phyloP scores from a whole-genome alignment of 2,329 filamentous ascomycete species.

The Fusarium sp. region DNA sequence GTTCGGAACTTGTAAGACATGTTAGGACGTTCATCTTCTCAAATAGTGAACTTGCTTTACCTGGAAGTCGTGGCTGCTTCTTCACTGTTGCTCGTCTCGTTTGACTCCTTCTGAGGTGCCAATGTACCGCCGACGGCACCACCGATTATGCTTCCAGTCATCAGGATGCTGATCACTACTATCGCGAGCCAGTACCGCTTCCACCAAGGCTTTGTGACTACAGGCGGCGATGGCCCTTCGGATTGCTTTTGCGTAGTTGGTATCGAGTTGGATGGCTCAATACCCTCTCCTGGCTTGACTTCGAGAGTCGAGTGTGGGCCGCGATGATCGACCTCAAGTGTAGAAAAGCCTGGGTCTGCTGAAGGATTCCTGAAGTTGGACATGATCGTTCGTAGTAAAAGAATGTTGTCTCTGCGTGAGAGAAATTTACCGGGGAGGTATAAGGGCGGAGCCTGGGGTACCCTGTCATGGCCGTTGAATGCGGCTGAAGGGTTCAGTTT shows the following conservation, averaged over 20 bases:
- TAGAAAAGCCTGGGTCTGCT: neutral
- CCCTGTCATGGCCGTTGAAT: too few species aligned
- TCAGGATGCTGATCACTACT: neutral
- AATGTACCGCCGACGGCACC: neutral
- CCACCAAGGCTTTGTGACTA: neutral
- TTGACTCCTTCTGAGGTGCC: neutral
- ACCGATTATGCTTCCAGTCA: neutral
- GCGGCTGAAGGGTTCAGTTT: too few species aligned
- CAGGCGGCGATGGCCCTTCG: fast-evolving
- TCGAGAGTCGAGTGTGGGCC: neutral
- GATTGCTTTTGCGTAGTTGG: neutral
- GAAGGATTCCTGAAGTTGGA: too few species aligned
- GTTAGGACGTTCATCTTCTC: neutral
- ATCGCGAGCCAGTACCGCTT: neutral
- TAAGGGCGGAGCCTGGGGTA: too few species aligned
- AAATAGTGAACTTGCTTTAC: neutral
- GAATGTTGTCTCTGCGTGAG: fast-evolving
- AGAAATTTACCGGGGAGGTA: fast-evolving
- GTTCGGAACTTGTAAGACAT: neutral
- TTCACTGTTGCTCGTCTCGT: neutral
- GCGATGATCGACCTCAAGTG: neutral
- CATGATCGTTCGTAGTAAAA: too few species aligned
- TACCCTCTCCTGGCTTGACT: neutral
- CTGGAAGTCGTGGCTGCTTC: neutral
- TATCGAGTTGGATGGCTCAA: neutral